phyloP scores from a whole-genome alignment of 495 filamentous ascomycete genomes.

The Podospora appendiculata region DNA sequence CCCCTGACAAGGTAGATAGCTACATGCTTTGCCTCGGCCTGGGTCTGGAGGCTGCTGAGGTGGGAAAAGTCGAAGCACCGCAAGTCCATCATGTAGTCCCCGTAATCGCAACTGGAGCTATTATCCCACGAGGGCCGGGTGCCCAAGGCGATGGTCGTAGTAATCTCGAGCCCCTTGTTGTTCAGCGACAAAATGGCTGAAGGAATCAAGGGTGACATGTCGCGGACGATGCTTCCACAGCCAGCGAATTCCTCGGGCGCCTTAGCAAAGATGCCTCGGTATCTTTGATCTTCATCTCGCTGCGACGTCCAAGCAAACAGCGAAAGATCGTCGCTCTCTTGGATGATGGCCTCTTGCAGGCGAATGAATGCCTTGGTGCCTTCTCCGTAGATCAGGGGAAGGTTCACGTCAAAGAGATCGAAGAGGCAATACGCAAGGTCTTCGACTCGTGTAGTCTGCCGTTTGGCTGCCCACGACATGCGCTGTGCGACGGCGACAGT shows the following conservation, averaged over 20 bases:
- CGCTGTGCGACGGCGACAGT: constrained; percentile 8
- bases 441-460: constrained; percentile 21
- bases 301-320: constrained; percentile 17
- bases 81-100: too few species aligned
- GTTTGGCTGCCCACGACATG: constrained; percentile 24
- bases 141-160: too few species aligned
- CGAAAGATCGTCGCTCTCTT: constrained; percentile 17
- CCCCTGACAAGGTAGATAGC: too few species aligned
- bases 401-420: constrained; percentile 23
- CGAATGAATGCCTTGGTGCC: constrained; percentile 16
- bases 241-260: background rate
- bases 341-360: constrained; percentile 20
- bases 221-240: background rate
- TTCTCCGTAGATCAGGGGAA: constrained; percentile 30
- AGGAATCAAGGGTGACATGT: background rate
- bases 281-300: background rate
- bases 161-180: background rate
- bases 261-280: background rate
- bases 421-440: constrained; percentile 30
- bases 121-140: too few species aligned
- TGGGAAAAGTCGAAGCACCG: too few species aligned
- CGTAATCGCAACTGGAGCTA: too few species aligned
- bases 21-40: too few species aligned
- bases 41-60: too few species aligned
- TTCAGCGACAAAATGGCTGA: background rate